A percentile compares a stretch with the other conserved stretches of the same genome.
Evolutionary conservation across 2,329 filamentous ascomycete species (phyloP).

Genomic region (Exophiala dermatitidis): DNA sequence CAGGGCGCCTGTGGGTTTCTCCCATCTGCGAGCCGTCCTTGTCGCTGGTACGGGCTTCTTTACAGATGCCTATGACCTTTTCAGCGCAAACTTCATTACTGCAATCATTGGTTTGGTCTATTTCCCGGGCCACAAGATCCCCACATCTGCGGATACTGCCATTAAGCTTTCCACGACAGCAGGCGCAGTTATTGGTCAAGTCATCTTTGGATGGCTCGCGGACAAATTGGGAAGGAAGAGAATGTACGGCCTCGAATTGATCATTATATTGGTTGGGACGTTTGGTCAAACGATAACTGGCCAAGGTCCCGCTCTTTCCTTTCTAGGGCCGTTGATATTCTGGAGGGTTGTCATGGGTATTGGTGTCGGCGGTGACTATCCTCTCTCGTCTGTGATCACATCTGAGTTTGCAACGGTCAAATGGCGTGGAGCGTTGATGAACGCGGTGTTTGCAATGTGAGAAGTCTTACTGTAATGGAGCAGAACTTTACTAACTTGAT

Average conservation of each 20-base stretch:
- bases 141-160: constrained; percentile 62
- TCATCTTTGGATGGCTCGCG: constrained; percentile 70
- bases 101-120: constrained; percentile 58
- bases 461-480: too few relatives aligned
- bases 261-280: constrained; percentile 71
- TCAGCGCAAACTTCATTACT: constrained; percentile 7
- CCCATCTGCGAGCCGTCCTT: constrained; percentile 67
- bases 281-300: constrained; percentile 63
- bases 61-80: constrained; percentile 64
- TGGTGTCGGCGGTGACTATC: constrained; percentile 76
- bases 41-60: constrained; percentile 84
- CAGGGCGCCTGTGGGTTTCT: constrained; percentile 45
- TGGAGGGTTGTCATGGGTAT: constrained; percentile 75
- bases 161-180: constrained; percentile 80
- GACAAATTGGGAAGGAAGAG: constrained; percentile 70
- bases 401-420: constrained; percentile 77
- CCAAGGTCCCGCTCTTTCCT: constrained; percentile 54
- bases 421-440: constrained; percentile 82
- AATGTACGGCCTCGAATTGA: constrained; percentile 77
- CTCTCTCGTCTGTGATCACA: constrained; percentile 73
- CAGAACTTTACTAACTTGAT: constrained; percentile 54
- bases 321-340: constrained; percentile 56
- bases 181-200: constrained; percentile 74
- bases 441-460: constrained; percentile 60
- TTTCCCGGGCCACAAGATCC: constrained; percentile 58